Percentiles rank a stretch among this genome's conserved stretches.
These are phyloP conservation scores for Hymenoscyphus fraxineus DNA, from an alignment of 2,329 filamentous ascomycete genomes.

Conservation along the genomic window DNA sequence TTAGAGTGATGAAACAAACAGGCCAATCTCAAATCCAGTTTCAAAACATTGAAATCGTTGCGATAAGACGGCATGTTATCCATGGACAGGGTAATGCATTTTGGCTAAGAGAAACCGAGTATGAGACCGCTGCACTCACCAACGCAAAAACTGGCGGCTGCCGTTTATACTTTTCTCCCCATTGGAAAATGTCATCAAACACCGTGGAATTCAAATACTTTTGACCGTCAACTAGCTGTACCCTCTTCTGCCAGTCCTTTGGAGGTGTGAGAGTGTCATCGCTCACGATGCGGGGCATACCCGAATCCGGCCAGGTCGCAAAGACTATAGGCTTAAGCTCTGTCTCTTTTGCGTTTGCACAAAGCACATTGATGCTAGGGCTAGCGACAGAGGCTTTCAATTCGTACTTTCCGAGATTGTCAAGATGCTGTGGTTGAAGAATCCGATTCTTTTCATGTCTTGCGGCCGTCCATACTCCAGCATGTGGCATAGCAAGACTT, in stretches of 20 bases:
- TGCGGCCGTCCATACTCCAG: slow-evolving; percentile 61
- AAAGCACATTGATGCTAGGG: slow-evolving; percentile 69
- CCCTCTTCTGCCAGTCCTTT: slow-evolving; percentile 38
- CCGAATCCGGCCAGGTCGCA: slow-evolving; percentile 50
- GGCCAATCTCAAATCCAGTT: too few species aligned
- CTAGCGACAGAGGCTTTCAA: slow-evolving; percentile 67
- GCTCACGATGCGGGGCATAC: neutral
- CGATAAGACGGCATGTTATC: too few species aligned
- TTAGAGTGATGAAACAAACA: too few species aligned
- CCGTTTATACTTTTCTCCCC: slow-evolving; percentile 51
- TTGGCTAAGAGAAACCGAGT: too few species aligned
- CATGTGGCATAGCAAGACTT: slow-evolving; percentile 74
- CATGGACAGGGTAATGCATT: too few species aligned
- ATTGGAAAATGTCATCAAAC: slow-evolving; percentile 68
- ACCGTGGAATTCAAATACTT: slow-evolving; percentile 53
- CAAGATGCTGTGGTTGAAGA: slow-evolving; percentile 62
- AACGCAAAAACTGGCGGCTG: slow-evolving; percentile 50
- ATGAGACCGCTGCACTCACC: slow-evolving; percentile 33
- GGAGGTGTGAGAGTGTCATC: slow-evolving; percentile 5
- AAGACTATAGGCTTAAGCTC: slow-evolving; percentile 66
- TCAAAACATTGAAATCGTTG: too few species aligned
- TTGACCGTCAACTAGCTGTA: slow-evolving; percentile 35
- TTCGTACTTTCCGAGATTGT: slow-evolving; percentile 64
- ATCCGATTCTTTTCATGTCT: slow-evolving; percentile 60
- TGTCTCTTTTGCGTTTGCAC: slow-evolving; percentile 57